These are phyloP conservation scores for Oryza longistaminata DNA, from an alignment of 176 grass and related monocot species.

Conservation along the genomic window DNA sequence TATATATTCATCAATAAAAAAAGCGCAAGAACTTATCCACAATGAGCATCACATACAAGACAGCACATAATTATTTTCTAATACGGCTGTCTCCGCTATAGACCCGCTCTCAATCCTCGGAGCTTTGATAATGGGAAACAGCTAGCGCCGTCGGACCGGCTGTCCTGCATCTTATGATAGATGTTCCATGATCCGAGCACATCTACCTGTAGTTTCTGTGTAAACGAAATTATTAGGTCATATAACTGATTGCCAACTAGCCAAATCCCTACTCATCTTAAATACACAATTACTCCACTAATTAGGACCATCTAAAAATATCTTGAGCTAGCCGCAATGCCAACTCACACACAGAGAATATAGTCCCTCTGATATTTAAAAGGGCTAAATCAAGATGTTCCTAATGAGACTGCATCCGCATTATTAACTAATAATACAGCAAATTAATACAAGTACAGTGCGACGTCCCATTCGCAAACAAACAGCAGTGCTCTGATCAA, in stretches of 20 bases:
- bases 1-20: too few relatives aligned
- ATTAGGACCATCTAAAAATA: neutral
- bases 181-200: neutral
- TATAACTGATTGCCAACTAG: neutral
- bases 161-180: neutral
- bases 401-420: neutral
- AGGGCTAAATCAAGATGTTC: neutral
- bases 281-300: neutral
- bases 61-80: too few relatives aligned
- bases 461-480: neutral
- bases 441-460: neutral
- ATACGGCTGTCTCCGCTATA: too few relatives aligned
- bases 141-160: neutral
- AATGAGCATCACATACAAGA: too few relatives aligned
- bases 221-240: neutral
- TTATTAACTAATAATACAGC: neutral
- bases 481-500: neutral
- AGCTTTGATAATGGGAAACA: neutral
- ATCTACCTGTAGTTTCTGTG: neutral
- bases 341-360: neutral
- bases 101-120: too few relatives aligned
- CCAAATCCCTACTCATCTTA: neutral
- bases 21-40: too few relatives aligned
- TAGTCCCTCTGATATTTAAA: neutral
- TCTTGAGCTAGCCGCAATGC: neutral